Evolutionary conservation across 1,139 yeast species (phyloP).

Genomic region (Magnusiomyces sp.): DNA sequence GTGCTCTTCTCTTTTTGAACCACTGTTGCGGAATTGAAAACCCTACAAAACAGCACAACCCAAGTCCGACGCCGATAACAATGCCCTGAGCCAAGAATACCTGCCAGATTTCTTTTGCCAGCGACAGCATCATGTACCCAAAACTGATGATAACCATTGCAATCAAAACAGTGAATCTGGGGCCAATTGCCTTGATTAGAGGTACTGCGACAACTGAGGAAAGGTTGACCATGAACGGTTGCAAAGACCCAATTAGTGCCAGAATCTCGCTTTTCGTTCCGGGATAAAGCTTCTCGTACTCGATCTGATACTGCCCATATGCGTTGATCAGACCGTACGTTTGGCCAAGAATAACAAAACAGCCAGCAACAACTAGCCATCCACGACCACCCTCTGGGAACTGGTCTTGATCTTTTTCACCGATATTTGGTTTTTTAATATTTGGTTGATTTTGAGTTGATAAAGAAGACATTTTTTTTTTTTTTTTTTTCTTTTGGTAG

Average conservation of each 20-base stretch:
- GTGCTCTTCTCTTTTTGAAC: slow-evolving; percentile 46
- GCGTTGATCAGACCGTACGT: slow-evolving; percentile 45
- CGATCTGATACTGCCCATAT: slow-evolving; percentile 51
- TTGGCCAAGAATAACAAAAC: slow-evolving; percentile 21
- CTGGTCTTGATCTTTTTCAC: slow-evolving; percentile 20
- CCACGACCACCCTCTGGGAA: slow-evolving; percentile 28
- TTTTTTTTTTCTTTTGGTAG: no score
- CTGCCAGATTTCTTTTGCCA: slow-evolving; percentile 43
- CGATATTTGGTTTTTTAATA: neutral
- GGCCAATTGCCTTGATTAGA: slow-evolving; percentile 43
- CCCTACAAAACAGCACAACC: slow-evolving; percentile 23
- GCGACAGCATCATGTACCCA: slow-evolving; percentile 46
- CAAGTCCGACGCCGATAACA: slow-evolving; percentile 42
- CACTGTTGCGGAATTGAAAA: slow-evolving; percentile 35
- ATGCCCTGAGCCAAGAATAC: slow-evolving; percentile 48
- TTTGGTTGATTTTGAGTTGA: no score
- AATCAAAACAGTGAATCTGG: slow-evolving; percentile 20
- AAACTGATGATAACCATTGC: slow-evolving; percentile 43
- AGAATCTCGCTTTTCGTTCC: slow-evolving; percentile 33
- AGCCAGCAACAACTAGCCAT: slow-evolving; percentile 27
- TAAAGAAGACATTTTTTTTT: no score
- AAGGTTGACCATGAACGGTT: slow-evolving; percentile 38
- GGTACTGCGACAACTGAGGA: slow-evolving; percentile 42
- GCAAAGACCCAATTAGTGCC: slow-evolving; percentile 50
- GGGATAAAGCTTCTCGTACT: slow-evolving; percentile 42